Conservation (phyloP, 441 rosid genomes). For the Theobroma grandiflorum region DNA sequence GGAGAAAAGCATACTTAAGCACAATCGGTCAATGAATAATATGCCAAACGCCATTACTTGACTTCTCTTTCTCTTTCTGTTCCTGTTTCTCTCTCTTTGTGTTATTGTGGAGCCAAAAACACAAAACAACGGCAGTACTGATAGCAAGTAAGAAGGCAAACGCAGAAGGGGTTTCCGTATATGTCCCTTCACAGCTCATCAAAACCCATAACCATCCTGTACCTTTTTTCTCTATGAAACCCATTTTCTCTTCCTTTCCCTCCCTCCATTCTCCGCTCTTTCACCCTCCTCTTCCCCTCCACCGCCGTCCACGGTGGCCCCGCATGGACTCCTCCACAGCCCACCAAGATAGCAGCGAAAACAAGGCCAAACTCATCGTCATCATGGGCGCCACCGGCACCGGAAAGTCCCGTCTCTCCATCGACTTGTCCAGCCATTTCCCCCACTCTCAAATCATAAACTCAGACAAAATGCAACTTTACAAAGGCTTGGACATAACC, state of each 20-base stretch:
- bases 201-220: slow-evolving; percentile 23
- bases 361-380: slow-evolving; percentile 65
- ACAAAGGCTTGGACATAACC: slow-evolving; percentile 73
- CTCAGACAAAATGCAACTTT: slow-evolving; percentile 89
- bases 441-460: slow-evolving; percentile 68
- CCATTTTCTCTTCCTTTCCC: neutral
- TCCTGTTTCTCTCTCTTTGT: neutral
- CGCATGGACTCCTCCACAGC: slow-evolving; percentile 32
- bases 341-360: neutral
- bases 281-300: slow-evolving; percentile 4
- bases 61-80: neutral
- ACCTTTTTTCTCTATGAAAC: slow-evolving; percentile 13
- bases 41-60: slow-evolving; percentile 8
- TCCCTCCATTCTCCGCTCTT: slow-evolving; percentile 17
- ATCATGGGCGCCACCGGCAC: slow-evolving; percentile 91
- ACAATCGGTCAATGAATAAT: neutral
- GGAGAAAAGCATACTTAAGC: neutral
- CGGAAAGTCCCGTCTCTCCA: slow-evolving; percentile 78
- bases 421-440: slow-evolving; percentile 69
- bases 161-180: slow-evolving; percentile 7
- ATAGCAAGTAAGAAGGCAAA: neutral
- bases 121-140: neutral
- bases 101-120: neutral
- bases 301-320: slow-evolving; percentile 18
- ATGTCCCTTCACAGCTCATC: slow-evolving; percentile 26